Base-by-base conservation (phyloP, 2,329 filamentous ascomycete genomes). In the Monilinia fructigena region DNA sequence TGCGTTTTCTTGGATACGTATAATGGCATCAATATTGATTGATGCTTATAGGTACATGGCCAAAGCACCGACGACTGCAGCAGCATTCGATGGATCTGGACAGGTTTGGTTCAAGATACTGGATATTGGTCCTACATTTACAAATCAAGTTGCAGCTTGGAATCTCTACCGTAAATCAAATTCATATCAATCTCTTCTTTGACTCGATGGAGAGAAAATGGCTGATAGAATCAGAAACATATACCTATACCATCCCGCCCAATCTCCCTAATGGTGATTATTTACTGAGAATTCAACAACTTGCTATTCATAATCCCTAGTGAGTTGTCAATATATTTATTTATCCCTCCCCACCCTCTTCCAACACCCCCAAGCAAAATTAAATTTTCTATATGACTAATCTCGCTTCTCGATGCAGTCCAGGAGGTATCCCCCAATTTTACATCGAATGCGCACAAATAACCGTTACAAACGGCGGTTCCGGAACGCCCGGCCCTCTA, bases 31-130 rank as follows among this genome's bases (percentile, higher is more conserved):
- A 26, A 54, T 20, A 26, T 42, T 45, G 20, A 55, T 18, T 20
- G 20, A 64, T 26, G 2, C 11, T 0, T 50, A 2, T 50, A 66
- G 67, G 35, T 68, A 68, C 45, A 74, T 78, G 73, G 77, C 77
- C n/a, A 77, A 78, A 67, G 76, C 75, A 0, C 74, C 76, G n/a
- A 68, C 66, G 63, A 70, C 75, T 3, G 76, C 74, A 42, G 73
- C 73, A 40, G 69, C 68, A n/a, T 78, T 75, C 40, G 76, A 78
- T 55, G 77, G 77, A 10, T 75, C 74, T 8, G 77, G 77, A 11
- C 59, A 71, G 26, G 76, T 77, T 4, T 78, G 77, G 76, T 78
- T 78, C 66, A 77, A 77, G 67, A 77, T 78, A 52, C 72, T 73
- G 52, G 73, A 78, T 58, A 71, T 76, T 28, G 73, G 74, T 7